phyloP scores from a whole-genome alignment of 495 filamentous ascomycete species.

The Annulohypoxylon nitens region DNA sequence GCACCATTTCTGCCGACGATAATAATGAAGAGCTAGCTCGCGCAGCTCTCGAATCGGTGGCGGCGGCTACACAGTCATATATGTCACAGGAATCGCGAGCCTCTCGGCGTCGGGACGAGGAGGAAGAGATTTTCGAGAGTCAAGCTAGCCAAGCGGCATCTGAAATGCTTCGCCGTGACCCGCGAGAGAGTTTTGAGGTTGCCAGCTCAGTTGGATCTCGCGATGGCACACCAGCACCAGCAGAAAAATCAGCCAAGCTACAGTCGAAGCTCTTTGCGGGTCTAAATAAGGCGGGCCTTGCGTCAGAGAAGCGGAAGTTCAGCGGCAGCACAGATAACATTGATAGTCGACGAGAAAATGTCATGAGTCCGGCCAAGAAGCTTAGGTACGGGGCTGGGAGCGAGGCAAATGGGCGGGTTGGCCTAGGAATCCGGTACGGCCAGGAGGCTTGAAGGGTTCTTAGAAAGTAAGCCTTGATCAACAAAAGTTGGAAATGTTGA shows the following conservation, averaged over 20 bases:
- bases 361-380: conserved; percentile 69
- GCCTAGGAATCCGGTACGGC: conserved; percentile 72
- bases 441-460: conserved; percentile 38
- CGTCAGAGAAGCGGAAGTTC: conserved; percentile 70
- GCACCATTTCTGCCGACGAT: conserved; percentile 89
- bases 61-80: conserved; percentile 59
- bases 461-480: not conserved
- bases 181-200: conserved; percentile 64
- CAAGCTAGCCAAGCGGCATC: conserved; percentile 67
- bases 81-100: conserved; percentile 56
- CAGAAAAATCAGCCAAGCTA: conserved; percentile 62
- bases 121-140: conserved; percentile 61
- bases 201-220: conserved; percentile 59
- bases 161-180: conserved; percentile 67
- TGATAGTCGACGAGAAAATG: conserved; percentile 47
- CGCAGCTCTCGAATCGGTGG: conserved; percentile 67
- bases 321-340: conserved; percentile 59
- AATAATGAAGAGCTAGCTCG: conserved; percentile 73
- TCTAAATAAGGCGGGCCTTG: conserved; percentile 68
- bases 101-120: conserved; percentile 50
- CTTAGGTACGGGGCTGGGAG: conserved; percentile 61
- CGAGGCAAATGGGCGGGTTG: conserved; percentile 62
- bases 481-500: conserved; percentile 1
- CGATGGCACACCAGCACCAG: conserved; percentile 57
- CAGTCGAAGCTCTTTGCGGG: conserved; percentile 79